These are phyloP conservation scores for Geotrichum restrictum DNA, from an alignment of 1,139 yeast genomes.

Conservation along the genomic window DNA sequence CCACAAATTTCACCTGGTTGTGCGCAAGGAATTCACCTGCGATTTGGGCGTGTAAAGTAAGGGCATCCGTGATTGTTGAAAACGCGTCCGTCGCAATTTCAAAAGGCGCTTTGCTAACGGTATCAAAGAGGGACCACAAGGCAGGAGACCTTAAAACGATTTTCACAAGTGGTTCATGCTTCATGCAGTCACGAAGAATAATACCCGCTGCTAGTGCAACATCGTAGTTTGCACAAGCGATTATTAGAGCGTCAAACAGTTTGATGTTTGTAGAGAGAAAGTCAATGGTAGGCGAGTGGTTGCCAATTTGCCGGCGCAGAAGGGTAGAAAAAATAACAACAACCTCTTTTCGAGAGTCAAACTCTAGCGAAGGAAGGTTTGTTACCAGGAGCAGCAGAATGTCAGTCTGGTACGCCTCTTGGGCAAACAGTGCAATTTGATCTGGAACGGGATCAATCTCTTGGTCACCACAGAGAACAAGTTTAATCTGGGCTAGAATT, in stretches of 20 bases:
- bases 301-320: constrained; percentile 73
- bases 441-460: constrained; percentile 71
- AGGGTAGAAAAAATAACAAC: constrained; percentile 68
- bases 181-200: constrained; percentile 80
- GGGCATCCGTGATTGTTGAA: constrained; percentile 59
- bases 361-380: constrained; percentile 64
- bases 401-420: constrained; percentile 72
- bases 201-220: constrained; percentile 71
- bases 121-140: constrained; percentile 86
- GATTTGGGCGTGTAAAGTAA: constrained; percentile 55
- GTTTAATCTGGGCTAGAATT: constrained; percentile 61
- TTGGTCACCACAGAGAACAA: constrained; percentile 71
- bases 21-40: constrained; percentile 62
- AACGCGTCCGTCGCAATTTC: constrained; percentile 44
- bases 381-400: constrained; percentile 57
- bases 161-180: constrained; percentile 66
- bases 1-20: constrained; percentile 49
- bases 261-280: constrained; percentile 67
- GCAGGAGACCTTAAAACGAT: constrained; percentile 53
- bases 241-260: constrained; percentile 57
- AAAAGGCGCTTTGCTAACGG: constrained; percentile 31
- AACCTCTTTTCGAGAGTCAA: constrained; percentile 86
- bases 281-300: constrained; percentile 75
- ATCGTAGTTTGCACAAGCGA: constrained; percentile 69
- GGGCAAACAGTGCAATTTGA: constrained; percentile 61